Conservation (phyloP, 1,284 basidiomycete genomes). For the Spongiforma sp. region DNA sequence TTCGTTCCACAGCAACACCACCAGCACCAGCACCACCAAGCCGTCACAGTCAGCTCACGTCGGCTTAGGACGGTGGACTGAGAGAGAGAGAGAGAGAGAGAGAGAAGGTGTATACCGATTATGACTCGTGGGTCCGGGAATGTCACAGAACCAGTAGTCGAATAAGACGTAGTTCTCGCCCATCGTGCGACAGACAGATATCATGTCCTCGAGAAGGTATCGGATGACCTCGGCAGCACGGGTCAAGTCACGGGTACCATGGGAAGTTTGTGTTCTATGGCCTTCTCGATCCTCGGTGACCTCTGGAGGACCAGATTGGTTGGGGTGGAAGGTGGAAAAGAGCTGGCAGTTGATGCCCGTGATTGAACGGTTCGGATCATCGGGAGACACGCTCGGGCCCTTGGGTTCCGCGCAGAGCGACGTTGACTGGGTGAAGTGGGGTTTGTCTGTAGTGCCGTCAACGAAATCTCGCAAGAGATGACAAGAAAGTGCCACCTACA, state of each 20-base stretch:
- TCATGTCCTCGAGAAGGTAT: slow-evolving; percentile 31
- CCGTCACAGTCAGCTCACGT: too few relatives aligned
- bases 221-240: slow-evolving; percentile 26
- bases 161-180: slow-evolving; percentile 31
- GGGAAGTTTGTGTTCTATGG: slow-evolving; percentile 25
- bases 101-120: slow-evolving; percentile 22
- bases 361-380: slow-evolving; percentile 34
- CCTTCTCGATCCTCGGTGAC: slow-evolving; percentile 8
- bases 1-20: too few relatives aligned
- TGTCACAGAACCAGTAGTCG: slow-evolving; percentile 34
- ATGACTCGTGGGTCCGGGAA: slow-evolving; percentile 32
- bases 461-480: not conserved
- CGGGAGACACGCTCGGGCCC: slow-evolving; percentile 27
- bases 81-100: not conserved
- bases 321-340: slow-evolving; percentile 28
- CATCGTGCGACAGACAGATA: slow-evolving; percentile 31
- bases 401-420: slow-evolving; percentile 25
- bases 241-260: slow-evolving; percentile 29
- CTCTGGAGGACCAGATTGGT: slow-evolving; percentile 16
- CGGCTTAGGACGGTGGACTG: not conserved
- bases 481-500: slow-evolving; percentile 7
- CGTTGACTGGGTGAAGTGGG: slow-evolving; percentile 6
- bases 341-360: slow-evolving; percentile 31
- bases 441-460: slow-evolving; percentile 19
- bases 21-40: too few relatives aligned